Percentiles rank a stretch among this genome's conserved stretches.
phyloP scores from a whole-genome alignment of 495 filamentous ascomycete species.

The Letharia lupina region DNA sequence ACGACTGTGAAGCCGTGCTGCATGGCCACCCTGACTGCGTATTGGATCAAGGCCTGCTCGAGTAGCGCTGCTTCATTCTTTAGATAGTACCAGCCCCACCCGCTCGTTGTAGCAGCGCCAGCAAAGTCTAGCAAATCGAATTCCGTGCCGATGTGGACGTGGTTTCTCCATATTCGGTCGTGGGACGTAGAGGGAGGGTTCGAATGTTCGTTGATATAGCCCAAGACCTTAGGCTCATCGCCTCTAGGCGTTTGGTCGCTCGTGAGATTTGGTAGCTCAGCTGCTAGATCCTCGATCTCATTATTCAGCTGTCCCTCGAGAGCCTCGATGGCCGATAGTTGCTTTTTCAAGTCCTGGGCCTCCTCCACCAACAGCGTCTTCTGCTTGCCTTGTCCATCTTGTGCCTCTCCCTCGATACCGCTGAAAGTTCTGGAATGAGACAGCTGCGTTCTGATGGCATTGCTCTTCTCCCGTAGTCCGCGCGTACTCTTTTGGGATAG shows the following conservation, averaged over 20 bases:
- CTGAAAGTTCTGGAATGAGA: slow-evolving; percentile 13
- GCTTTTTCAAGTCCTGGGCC: slow-evolving; percentile 59
- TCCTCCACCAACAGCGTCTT: slow-evolving; percentile 37
- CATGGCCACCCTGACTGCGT: slow-evolving; percentile 62
- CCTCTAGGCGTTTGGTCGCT: slow-evolving; percentile 67
- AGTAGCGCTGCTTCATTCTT: slow-evolving; percentile 80
- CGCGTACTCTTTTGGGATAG: slow-evolving; percentile 45
- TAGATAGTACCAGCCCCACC: slow-evolving; percentile 97
- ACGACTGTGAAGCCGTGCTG: slow-evolving; percentile 66
- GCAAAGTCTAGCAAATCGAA: slow-evolving; percentile 81
- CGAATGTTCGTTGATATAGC: slow-evolving; percentile 64
- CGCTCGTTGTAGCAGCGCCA: slow-evolving; percentile 64
- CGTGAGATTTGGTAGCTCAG: slow-evolving; percentile 80
- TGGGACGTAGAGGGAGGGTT: slow-evolving; percentile 33
- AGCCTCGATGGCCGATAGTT: slow-evolving; percentile 50
- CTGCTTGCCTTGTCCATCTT: not conserved
- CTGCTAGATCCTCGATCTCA: slow-evolving; percentile 66
- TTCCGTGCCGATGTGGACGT: slow-evolving; percentile 75
- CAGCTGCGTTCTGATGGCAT: slow-evolving; percentile 32
- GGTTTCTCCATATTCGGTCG: slow-evolving; percentile 51
- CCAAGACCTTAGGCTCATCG: slow-evolving; percentile 46
- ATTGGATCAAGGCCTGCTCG: slow-evolving; percentile 86
- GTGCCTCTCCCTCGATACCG: slow-evolving; percentile 1
- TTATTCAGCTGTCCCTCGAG: slow-evolving; percentile 50
- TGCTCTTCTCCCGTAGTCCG: slow-evolving; percentile 48